These are phyloP conservation scores for Aspergillus pseudoterreus DNA, from an alignment of 2,329 filamentous ascomycete genomes.

Conservation along the genomic window DNA sequence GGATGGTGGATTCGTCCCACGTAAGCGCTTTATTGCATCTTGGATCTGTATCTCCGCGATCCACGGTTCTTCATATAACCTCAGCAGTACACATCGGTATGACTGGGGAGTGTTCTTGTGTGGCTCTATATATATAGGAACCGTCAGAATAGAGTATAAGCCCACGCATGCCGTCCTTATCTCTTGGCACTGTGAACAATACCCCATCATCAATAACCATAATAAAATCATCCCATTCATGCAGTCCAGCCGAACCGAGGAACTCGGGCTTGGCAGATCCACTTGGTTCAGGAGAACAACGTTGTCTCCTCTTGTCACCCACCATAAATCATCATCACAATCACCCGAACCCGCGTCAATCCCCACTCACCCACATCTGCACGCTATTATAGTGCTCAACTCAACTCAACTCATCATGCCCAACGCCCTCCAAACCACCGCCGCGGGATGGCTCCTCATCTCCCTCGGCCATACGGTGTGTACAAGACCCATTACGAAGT, in stretches of 20 bases:
- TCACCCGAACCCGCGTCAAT: neutral
- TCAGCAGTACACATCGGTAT: too few relatives aligned
- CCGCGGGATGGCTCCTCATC: conserved; percentile 14
- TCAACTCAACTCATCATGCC: conserved; percentile 5
- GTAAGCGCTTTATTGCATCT: too few relatives aligned
- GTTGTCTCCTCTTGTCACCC: neutral
- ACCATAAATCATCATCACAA: neutral
- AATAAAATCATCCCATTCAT: neutral
- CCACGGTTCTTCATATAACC: too few relatives aligned
- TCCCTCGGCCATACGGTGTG: conserved; percentile 18
- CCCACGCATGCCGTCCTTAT: too few relatives aligned
- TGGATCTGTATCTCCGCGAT: neutral
- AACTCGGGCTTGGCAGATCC: neutral
- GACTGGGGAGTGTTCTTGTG: too few relatives aligned
- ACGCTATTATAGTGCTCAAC: too few relatives aligned
- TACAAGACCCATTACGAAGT: neutral
- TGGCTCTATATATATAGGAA: too few relatives aligned
- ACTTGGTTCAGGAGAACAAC: neutral
- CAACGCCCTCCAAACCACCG: conserved; percentile 12
- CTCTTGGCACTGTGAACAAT: too few relatives aligned
- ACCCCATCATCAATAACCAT: too few relatives aligned
- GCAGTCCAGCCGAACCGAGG: neutral
- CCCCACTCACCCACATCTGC: neutral
- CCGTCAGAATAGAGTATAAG: too few relatives aligned
- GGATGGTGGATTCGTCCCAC: too few relatives aligned